Evolutionary conservation across 2,329 filamentous ascomycete genomes (phyloP).

Genomic region (Talaromyces verruculosus): DNA sequence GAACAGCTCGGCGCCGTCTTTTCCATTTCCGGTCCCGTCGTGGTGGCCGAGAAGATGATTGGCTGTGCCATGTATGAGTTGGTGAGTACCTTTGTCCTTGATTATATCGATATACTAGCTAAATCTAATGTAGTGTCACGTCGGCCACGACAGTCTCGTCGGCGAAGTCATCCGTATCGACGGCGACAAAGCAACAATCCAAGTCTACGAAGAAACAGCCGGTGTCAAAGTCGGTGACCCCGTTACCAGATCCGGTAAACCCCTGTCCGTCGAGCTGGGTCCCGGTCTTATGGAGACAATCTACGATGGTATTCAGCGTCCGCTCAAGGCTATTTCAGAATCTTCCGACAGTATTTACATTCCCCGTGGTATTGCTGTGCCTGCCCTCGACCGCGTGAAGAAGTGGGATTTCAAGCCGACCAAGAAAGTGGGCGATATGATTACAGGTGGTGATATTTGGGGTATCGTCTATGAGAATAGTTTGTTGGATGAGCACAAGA

Average conservation of each 20-base stretch:
- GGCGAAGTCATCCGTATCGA: constrained; percentile 99
- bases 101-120: not conserved
- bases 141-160: constrained; percentile 86
- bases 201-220: constrained; percentile 99
- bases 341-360: constrained; percentile 91
- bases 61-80: constrained; percentile 99
- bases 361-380: constrained; percentile 84
- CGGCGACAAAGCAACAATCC: constrained; percentile 91
- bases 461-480: constrained; percentile 95
- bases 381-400: constrained; percentile 83
- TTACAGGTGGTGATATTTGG: constrained; percentile 94
- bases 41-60: constrained; percentile 97
- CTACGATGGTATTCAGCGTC: constrained; percentile 98
- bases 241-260: constrained; percentile 86
- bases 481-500: constrained; percentile 88
- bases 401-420: constrained; percentile 94
- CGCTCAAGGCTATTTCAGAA: constrained; percentile 78
- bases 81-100: constrained; percentile 52
- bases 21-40: constrained; percentile 80
- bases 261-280: constrained; percentile 93
- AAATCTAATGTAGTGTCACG: constrained; percentile 65
- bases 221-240: constrained; percentile 96
- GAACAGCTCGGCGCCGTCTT: constrained; percentile 65
- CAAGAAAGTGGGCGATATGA: constrained; percentile 92
- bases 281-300: constrained; percentile 98